phyloP scores from a whole-genome alignment of 768 basidiomycete species.

The Amanita brunnescens region DNA sequence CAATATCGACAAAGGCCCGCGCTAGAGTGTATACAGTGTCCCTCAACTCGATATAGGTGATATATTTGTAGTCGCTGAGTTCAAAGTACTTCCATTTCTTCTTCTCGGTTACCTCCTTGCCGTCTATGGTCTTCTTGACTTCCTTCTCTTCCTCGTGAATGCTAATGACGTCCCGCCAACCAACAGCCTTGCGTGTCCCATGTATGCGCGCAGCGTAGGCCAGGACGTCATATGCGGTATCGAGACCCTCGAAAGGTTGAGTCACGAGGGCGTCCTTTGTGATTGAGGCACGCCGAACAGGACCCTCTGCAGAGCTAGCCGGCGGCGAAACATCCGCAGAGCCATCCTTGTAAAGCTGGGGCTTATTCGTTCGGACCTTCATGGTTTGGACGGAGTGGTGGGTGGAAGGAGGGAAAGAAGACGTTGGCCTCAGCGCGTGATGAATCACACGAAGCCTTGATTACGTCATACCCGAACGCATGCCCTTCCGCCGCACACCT shows the following conservation, averaged over 20 bases:
- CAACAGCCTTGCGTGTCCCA: conserved; percentile 66
- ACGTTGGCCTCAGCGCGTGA: not conserved
- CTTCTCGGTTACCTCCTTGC: conserved; percentile 75
- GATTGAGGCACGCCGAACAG: conserved; percentile 48
- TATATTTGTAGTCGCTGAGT: conserved; percentile 81
- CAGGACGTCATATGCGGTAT: conserved; percentile 76
- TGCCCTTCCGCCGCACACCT: no score
- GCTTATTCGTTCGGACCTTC: conserved; percentile 30
- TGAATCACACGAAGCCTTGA: no score
- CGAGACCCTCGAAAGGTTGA: conserved; percentile 64
- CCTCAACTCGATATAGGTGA: conserved; percentile 64
- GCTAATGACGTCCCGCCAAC: conserved; percentile 65
- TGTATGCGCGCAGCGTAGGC: conserved; percentile 66
- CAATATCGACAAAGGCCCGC: conserved; percentile 65
- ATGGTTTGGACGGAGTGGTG: conserved; percentile 24
- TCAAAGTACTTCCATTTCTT: conserved; percentile 98
- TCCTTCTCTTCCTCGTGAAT: conserved; percentile 85
- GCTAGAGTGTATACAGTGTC: conserved; percentile 57
- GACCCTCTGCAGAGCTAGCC: conserved; percentile 38
- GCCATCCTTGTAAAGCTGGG: conserved; percentile 44
- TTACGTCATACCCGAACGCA: no score
- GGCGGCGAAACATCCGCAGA: conserved; percentile 50
- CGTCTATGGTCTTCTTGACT: conserved; percentile 74
- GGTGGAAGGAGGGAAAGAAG: conserved; percentile 6
- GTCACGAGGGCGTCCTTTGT: conserved; percentile 49